Evolutionary conservation across 306 rosid species (phyloP), one percentile per base, ranked within the genome.

Genomic region (Cucurbita maxima): DNA sequence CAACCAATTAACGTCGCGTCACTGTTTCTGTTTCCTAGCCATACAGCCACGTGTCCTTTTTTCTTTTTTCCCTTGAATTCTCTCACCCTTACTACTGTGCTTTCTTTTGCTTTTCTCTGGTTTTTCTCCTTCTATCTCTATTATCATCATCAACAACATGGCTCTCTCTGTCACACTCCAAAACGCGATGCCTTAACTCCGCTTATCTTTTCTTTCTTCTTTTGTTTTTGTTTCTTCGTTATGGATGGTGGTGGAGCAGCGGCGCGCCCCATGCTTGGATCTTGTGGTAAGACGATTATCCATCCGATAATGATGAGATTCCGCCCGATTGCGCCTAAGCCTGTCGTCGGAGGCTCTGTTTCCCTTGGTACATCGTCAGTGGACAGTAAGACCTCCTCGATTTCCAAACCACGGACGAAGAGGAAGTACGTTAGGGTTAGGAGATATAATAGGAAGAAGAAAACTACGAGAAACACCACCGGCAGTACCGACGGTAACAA

Each of bases 281-380:
- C 66, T 59, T 62, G 18, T 9, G 76, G 25, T 50, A 79, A 55
- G 75, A 10, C 76, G 63, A 50, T 79, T 1, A 36, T 82, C 53
- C 72, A 82, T 22, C 80, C 55, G 45, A 58, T 50, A 58, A 79
- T 81, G 92, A 81, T 77, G 15, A 82, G 87, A 75, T 88, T 88
- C 84, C 84, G 90, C n/a, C 88, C 92, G 71, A 88, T 88, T 43
- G 92, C 90, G 6, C 92, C 92, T 5, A 88, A 86, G 59, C 90
- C 92, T 0, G 79, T 74, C 0, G 6, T 20, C 7, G 84, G 87
- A 5, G 78, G 60, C 3, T 54, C 71, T 9, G 51, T 16, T 6
- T 22, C 52, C 0, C 61, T 77, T 13, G 67, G 71, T 5, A 14
- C 54, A 6, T 48, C 80, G 13, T 54, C 75, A 40, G 4, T 53